Percentiles rank a stretch among this genome's conserved stretches.
phyloP scores from a whole-genome alignment of 768 basidiomycete species.

The Mycena maculata region DNA sequence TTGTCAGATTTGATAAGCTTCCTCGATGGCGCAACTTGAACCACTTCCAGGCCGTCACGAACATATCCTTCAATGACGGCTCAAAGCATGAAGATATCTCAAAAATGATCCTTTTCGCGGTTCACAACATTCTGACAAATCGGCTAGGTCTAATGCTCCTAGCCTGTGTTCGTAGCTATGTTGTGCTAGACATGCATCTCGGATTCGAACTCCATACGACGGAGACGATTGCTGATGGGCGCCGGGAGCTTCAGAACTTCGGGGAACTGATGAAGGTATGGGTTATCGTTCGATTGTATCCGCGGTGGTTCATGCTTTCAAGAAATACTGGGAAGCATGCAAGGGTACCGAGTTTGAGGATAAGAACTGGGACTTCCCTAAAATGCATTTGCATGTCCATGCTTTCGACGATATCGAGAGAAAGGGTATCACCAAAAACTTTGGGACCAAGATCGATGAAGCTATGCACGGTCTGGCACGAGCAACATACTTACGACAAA shows the following conservation, averaged over 20 bases:
- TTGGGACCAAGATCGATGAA: constrained; percentile 46
- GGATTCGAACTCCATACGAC: background rate
- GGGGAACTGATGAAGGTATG: background rate
- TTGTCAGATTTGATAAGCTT: constrained; percentile 43
- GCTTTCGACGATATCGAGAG: constrained; percentile 45
- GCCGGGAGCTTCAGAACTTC: background rate
- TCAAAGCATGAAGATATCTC: too few species aligned
- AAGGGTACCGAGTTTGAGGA: background rate
- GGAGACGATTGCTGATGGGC: background rate
- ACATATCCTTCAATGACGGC: too few species aligned
- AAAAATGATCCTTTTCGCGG: too few species aligned
- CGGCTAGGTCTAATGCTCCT: background rate
- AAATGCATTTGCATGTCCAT: constrained; percentile 48
- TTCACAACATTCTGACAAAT: constrained; percentile 21
- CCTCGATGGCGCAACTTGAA: constrained; percentile 49
- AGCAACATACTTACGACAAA: constrained; percentile 38
- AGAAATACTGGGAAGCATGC: background rate
- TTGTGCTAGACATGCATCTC: background rate
- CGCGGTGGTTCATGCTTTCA: background rate
- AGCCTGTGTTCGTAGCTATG: background rate
- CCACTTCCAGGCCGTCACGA: too few species aligned
- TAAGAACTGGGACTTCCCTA: constrained; percentile 51
- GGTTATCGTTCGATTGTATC: background rate
- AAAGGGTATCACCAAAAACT: constrained; percentile 47
- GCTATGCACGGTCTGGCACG: constrained; percentile 44